These are phyloP conservation scores for Cochliopodium minus DNA, from an alignment of 208 protist genomes.

Conservation along the genomic window DNA sequence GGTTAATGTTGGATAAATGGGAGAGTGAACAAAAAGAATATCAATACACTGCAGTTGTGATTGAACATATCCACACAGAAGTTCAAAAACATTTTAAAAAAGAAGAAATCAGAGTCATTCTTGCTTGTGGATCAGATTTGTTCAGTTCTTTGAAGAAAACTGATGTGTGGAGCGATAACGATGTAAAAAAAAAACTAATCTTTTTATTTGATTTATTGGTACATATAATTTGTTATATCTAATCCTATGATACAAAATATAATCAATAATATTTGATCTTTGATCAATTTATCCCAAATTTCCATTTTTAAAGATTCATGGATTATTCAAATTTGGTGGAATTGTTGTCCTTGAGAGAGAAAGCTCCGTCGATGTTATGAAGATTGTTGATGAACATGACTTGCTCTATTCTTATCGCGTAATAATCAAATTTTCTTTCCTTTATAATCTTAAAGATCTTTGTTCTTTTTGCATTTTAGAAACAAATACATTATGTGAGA, in stretches of 20 bases:
- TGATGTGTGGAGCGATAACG: background rate
- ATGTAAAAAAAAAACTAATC: background rate
- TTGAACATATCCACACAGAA: background rate
- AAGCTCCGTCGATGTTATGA: background rate
- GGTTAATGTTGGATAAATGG: background rate
- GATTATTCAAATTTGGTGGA: background rate
- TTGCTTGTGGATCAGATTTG: conserved; percentile 10
- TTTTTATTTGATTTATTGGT: no score
- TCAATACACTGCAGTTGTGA: background rate
- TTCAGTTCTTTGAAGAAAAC: background rate
- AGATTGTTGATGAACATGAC: background rate
- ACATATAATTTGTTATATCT: no score
- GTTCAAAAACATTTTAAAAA: background rate
- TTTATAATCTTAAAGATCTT: no score
- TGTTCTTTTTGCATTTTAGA: no score
- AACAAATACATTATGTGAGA: background rate
- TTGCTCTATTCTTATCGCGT: background rate
- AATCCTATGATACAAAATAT: no score
- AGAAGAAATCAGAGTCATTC: background rate
- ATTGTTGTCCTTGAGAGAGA: background rate
- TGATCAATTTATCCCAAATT: no score
- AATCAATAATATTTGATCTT: no score
- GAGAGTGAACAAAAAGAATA: background rate
- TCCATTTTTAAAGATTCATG: no score
- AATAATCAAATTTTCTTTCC: no score